Evolutionary conservation across 164 flowering plant genomes (phyloP).

Genomic region (Stephania japonica): DNA sequence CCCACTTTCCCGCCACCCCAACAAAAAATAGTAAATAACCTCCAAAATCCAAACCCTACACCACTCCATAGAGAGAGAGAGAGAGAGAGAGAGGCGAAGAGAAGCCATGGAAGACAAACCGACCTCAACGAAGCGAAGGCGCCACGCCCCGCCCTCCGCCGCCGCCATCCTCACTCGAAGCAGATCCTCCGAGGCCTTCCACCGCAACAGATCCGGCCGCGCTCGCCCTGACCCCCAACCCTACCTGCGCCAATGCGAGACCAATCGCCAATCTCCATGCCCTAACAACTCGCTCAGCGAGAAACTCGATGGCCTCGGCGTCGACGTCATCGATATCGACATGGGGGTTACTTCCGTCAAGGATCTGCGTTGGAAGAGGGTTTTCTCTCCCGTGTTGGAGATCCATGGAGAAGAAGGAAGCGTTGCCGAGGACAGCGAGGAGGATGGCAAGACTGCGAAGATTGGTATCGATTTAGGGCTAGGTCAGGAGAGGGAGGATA

Average conservation of each 20-base stretch:
- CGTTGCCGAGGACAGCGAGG: neutral
- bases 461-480: neutral
- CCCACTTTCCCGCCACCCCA: neutral
- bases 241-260: neutral
- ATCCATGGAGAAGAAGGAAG: neutral
- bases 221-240: neutral
- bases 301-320: neutral
- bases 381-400: slow-evolving; percentile 30
- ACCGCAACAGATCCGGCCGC: neutral
- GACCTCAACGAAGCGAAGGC: neutral
- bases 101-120: neutral
- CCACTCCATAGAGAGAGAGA: neutral
- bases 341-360: slow-evolving; percentile 17
- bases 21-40: no score
- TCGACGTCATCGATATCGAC: neutral
- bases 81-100: neutral
- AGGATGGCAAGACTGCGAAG: neutral
- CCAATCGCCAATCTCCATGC: neutral
- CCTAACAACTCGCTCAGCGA: neutral
- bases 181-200: neutral
- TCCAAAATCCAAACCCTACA: neutral
- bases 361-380: slow-evolving; percentile 43
- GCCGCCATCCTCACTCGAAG: neutral
- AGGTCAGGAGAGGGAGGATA: neutral
- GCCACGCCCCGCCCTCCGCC: neutral